Evolutionary conservation across 1,284 basidiomycete species (phyloP).

Genomic region (Hemileia vastatrix): DNA sequence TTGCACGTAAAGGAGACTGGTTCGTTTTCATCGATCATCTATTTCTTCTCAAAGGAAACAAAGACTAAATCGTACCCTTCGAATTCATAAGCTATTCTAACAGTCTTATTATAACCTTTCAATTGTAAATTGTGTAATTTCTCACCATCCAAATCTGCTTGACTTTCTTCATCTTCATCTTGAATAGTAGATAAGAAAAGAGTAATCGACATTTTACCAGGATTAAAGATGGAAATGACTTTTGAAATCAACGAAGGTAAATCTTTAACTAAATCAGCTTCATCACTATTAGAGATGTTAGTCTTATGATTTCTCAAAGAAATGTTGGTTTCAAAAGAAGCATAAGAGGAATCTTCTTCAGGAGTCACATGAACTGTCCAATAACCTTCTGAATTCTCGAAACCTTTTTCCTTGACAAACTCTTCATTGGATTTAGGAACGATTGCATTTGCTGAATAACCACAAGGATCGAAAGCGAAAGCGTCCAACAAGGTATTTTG

Average conservation of each 20-base stretch:
- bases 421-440: too few relatives aligned
- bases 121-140: too few relatives aligned
- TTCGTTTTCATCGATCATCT: too few relatives aligned
- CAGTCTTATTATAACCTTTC: slow-evolving; percentile 57
- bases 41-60: slow-evolving; percentile 38
- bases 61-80: slow-evolving; percentile 87
- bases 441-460: slow-evolving; percentile 91
- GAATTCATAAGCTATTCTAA: slow-evolving; percentile 97
- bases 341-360: slow-evolving; percentile 93
- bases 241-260: slow-evolving; percentile 73
- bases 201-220: slow-evolving; percentile 77
- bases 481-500: too few relatives aligned
- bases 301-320: too few relatives aligned
- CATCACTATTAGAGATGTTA: too few relatives aligned
- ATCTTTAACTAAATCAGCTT: slow-evolving; percentile 48
- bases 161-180: too few relatives aligned
- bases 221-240: slow-evolving; percentile 86
- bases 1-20: too few relatives aligned
- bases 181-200: too few relatives aligned
- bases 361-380: slow-evolving; percentile 99
- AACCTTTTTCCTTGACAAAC: too few relatives aligned
- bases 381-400: slow-evolving; percentile 65
- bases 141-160: too few relatives aligned
- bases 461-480: slow-evolving; percentile 90
- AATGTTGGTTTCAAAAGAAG: slow-evolving; percentile 98